Percentiles rank a stretch among this genome's conserved stretches.
phyloP scores from a whole-genome alignment of 768 basidiomycete genomes.

The Vishniacozyma victoriae region DNA sequence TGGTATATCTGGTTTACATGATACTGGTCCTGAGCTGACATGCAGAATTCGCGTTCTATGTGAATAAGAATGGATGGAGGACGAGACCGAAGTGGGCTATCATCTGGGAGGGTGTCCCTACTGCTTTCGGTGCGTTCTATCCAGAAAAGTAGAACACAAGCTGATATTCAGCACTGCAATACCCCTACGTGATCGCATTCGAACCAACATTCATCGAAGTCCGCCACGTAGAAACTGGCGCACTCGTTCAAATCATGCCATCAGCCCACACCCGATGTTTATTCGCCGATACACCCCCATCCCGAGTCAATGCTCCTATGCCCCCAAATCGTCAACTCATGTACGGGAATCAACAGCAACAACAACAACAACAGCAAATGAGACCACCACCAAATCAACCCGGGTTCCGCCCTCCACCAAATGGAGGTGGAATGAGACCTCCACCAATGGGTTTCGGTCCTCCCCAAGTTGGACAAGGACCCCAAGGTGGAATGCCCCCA shows the following conservation, averaged over 20 bases:
- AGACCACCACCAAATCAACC: not conserved
- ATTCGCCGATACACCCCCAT: constrained; percentile 89
- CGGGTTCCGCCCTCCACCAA: constrained; percentile 5
- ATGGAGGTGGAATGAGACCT: constrained; percentile 31
- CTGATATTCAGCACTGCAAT: constrained; percentile 69
- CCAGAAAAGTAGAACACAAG: constrained; percentile 2
- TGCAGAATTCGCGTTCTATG: constrained; percentile 95
- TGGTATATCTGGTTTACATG: constrained; percentile 54
- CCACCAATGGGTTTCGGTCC: constrained; percentile 8
- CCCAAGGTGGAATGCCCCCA: constrained; percentile 35
- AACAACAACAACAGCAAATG: constrained; percentile 5
- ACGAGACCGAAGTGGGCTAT: constrained; percentile 90
- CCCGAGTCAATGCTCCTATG: constrained; percentile 60
- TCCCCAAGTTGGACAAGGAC: not conserved
- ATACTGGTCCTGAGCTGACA: not conserved
- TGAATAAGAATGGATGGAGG: constrained; percentile 90
- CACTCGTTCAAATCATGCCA: constrained; percentile 89
- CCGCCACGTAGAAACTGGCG: constrained; percentile 86
- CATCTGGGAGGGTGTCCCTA: constrained; percentile 90
- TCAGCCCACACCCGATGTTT: constrained; percentile 82
- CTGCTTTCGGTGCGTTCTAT: constrained; percentile 75
- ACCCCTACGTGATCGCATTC: constrained; percentile 93
- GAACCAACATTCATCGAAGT: constrained; percentile 96
- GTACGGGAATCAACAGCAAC: not conserved
- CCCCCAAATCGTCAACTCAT: constrained; percentile 34